Evolutionary conservation across 2,329 filamentous ascomycete species (phyloP), one percentile per base, ranked within the genome.

Genomic region (Nemania sp.): DNA sequence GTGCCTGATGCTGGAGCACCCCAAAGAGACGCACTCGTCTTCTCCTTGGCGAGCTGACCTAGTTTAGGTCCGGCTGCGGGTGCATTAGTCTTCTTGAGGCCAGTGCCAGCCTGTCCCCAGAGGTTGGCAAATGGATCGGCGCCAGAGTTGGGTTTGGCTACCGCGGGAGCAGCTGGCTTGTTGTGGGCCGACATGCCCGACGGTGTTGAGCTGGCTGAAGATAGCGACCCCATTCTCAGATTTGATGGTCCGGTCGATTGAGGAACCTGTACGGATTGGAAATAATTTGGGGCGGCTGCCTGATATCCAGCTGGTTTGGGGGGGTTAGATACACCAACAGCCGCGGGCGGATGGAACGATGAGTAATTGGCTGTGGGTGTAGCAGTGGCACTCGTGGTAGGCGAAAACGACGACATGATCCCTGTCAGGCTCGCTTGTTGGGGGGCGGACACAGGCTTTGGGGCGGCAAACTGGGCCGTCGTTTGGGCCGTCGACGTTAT

Each of bases 31-130:
- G 93, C 92, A 69, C 88, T 92, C 60, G 92, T 95, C 83, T 98
- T 97, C 78, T 97, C 92, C 81, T 97, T 97, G n/a, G 93, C 94
- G 76, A 99, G 86, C 75, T 96, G 93, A 32, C 92, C 93, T 78
- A 99, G 84, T 57, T 93, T 93, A 53, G 92, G 88, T 0, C 89
- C 90, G 60, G 87, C 83, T 55, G 82, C 79, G 10, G 83, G 80
- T 2, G 87, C 83, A 62, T 77, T 81, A 1, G 83, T 77, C 79
- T 95, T 96, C 80, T 92, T 92, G 66, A 92, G 84, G 48, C 88
- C 87, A 11, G 83, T 83, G 65, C 87, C 91, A 29, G 88, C 88
- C 66, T 86, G 87, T 60, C 89, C 89, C 86, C 96, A 96, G 35
- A 99, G 82, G 18, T 88, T 90, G 13, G 92, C 93, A 70, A 99